phyloP scores from a whole-genome alignment of 2,329 filamentous ascomycete genomes.

The Fusarium scirpi region DNA sequence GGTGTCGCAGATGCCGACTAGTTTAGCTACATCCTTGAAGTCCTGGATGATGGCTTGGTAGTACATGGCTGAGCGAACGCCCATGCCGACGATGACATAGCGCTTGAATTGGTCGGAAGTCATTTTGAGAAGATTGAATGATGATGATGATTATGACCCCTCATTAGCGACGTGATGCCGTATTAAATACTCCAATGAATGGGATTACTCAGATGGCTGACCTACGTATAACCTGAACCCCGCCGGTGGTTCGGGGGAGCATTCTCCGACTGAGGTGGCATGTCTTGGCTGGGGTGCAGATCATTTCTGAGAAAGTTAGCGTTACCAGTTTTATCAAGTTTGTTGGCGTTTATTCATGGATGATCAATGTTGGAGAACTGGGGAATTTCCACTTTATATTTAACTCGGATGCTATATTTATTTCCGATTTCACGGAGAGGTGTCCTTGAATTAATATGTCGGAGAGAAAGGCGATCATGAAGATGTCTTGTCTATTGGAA shows the following conservation, averaged over 20 bases:
- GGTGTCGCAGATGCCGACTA: conserved; percentile 71
- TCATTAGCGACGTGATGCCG: not conserved
- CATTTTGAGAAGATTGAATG: conserved; percentile 1
- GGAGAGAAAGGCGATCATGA: not conserved
- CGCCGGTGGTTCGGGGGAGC: conserved; percentile 22
- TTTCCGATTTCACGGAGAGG: not conserved
- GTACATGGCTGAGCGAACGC: conserved; percentile 69
- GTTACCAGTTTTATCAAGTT: conserved; percentile 11
- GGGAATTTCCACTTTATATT: conserved; percentile 9
- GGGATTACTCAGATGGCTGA: conserved; percentile 18
- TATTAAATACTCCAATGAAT: conserved; percentile 13
- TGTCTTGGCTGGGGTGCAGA: conserved; percentile 26
- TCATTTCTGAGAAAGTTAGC: conserved; percentile 15
- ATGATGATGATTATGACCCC: not conserved
- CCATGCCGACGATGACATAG: conserved; percentile 69
- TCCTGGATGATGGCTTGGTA: conserved; percentile 68
- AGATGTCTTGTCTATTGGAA: not conserved
- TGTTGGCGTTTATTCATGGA: conserved; percentile 3
- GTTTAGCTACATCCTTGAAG: conserved; percentile 59
- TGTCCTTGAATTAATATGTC: not conserved
- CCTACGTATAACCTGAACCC: conserved; percentile 9
- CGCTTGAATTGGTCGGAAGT: conserved; percentile 49
- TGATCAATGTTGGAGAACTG: not conserved
- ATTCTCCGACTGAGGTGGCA: conserved; percentile 23
- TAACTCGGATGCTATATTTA: conserved; percentile 1